Evolutionary conservation across 768 basidiomycete genomes (phyloP).

Genomic region (Leccinum barrowsii): DNA sequence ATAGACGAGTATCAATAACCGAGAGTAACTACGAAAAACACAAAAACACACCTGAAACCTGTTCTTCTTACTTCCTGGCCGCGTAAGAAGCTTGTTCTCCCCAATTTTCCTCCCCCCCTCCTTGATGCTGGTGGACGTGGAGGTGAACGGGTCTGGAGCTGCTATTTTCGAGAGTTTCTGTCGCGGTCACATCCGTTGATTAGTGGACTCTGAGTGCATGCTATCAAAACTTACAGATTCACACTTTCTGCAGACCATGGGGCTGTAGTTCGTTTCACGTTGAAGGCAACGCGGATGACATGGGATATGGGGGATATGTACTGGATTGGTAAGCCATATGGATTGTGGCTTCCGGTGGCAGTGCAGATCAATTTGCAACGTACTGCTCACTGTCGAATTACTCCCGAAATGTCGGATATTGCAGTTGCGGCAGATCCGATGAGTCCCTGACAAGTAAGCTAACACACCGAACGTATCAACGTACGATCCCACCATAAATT

Average conservation of each 20-base stretch:
- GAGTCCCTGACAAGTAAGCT: background rate
- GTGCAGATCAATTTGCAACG: background rate
- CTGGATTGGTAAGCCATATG: constrained; percentile 20
- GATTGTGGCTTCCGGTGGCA: background rate
- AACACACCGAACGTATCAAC: background rate
- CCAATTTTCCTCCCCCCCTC: constrained; percentile 77
- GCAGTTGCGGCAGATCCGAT: background rate
- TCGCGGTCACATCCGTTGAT: background rate
- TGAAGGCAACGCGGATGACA: constrained; percentile 3
- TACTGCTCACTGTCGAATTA: background rate
- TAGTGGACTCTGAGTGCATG: constrained; percentile 8
- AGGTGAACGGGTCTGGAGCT: constrained; percentile 82
- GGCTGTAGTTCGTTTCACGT: constrained; percentile 6
- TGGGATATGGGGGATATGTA: background rate
- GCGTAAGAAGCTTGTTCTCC: constrained; percentile 77
- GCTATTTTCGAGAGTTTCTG: constrained; percentile 91
- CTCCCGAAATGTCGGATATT: background rate
- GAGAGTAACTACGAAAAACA: constrained; percentile 11
- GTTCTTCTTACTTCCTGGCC: constrained; percentile 70
- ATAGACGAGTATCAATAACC: background rate
- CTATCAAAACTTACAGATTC: constrained; percentile 50
- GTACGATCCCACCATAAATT: background rate
- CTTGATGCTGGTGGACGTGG: constrained; percentile 71
- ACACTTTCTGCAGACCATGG: constrained; percentile 88
- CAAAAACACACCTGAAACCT: constrained; percentile 61